Conservation (phyloP, 2,329 filamentous ascomycete species). For the Neobulgaria alba region DNA sequence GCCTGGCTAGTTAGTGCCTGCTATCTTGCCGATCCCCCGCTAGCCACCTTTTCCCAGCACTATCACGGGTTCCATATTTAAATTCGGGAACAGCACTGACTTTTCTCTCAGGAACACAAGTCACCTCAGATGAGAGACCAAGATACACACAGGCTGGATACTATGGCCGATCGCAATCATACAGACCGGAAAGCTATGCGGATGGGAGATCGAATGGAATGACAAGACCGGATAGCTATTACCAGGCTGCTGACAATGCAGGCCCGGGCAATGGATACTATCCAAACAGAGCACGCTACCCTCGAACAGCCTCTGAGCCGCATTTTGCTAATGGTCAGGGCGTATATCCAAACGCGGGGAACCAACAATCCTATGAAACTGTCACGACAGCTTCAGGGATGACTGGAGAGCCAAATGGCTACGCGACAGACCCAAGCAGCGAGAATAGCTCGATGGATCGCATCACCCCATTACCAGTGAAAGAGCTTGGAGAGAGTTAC, state of each 20-base stretch:
- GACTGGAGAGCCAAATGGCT: conserved; percentile 64
- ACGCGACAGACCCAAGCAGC: conserved; percentile 79
- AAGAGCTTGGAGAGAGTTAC: conserved; percentile 53
- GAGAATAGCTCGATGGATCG: conserved; percentile 89
- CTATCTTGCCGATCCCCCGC: no score
- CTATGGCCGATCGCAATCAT: conserved; percentile 26
- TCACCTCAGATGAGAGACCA: conserved; percentile 22
- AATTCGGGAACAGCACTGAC: conserved; percentile 9
- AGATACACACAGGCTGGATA: conserved; percentile 27
- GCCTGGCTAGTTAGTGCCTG: no score
- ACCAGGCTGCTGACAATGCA: conserved; percentile 25
- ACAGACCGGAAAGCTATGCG: conserved; percentile 20
- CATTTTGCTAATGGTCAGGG: conserved; percentile 23
- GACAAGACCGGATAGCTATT: conserved; percentile 37
- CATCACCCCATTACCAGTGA: conserved; percentile 47
- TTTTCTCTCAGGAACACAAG: conserved; percentile 24
- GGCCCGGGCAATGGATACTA: conserved; percentile 26
- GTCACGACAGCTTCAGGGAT: conserved; percentile 67
- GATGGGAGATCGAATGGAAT: conserved; percentile 30
- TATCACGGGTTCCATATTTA: no score
- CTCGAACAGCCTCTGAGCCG: conserved; percentile 27
- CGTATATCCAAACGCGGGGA: conserved; percentile 23
- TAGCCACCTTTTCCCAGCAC: no score
- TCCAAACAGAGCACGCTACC: conserved; percentile 27
- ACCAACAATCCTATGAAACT: conserved; percentile 64